Evolutionary conservation across 352 stramenopile species (phyloP).

Genomic region (Phytophthora pisi): DNA sequence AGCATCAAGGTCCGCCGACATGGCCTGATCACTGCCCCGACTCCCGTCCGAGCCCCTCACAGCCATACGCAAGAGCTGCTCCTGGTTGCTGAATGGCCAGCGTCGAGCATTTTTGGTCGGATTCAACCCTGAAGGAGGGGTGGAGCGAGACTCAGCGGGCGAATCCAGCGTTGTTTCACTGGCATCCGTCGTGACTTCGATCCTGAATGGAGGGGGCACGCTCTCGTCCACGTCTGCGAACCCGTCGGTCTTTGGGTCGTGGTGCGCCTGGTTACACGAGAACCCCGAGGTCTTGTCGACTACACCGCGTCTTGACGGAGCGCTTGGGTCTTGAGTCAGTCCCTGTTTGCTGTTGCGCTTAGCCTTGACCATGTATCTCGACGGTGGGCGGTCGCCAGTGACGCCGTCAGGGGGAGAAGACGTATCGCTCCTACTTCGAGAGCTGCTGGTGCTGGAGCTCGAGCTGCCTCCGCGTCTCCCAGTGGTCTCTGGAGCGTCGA

Average conservation of each 20-base stretch:
- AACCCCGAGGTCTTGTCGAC: conserved; percentile 37
- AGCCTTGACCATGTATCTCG: conserved; percentile 77
- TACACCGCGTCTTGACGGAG: conserved; percentile 48
- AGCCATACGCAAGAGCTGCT: conserved; percentile 32
- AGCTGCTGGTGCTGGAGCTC: conserved; percentile 11
- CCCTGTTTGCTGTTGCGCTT: conserved; percentile 38
- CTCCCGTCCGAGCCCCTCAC: conserved; percentile 15
- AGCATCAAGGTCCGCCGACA: conserved; percentile 13
- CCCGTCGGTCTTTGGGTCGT: conserved; percentile 79
- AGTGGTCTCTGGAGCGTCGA: conserved; percentile 30
- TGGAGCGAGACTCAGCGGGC: conserved; percentile 1
- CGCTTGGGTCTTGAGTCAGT: conserved; percentile 1
- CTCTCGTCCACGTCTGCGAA: conserved; percentile 85
- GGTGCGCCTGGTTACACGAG: conserved; percentile 61
- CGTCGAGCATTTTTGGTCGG: conserved; percentile 19
- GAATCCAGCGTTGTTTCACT: conserved; percentile 18
- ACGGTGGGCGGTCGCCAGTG: conserved; percentile 58
- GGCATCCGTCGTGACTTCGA: conserved; percentile 75
- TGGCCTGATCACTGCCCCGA: conserved; percentile 10
- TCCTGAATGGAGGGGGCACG: conserved; percentile 78
- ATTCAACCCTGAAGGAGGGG: not conserved
- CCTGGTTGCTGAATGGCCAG: conserved; percentile 49
- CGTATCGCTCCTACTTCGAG: conserved; percentile 9
- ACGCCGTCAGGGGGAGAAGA: conserved; percentile 3
- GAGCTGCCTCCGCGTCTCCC: conserved; percentile 14